Conservation (phyloP, 352 stramenopile genomes). For the Phytophthora melonis region DNA sequence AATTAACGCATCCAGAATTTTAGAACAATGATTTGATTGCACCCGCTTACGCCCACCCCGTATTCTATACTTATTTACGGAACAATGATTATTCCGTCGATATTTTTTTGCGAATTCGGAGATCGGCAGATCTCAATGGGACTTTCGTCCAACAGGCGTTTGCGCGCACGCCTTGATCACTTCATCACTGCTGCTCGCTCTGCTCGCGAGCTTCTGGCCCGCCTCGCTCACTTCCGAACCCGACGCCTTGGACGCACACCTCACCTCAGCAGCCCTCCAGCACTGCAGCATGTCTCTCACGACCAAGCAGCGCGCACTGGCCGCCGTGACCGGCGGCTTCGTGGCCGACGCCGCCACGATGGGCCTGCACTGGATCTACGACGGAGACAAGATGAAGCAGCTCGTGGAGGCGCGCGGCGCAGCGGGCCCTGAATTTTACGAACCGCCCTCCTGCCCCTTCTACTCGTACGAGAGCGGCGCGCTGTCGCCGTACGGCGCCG, state of each 20-base stretch:
- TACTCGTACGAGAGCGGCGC: conserved; percentile 66
- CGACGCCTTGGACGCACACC: conserved; percentile 3
- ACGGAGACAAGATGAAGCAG: conserved; percentile 53
- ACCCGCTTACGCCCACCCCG: neutral
- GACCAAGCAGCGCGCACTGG: conserved; percentile 54
- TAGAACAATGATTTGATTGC: no score
- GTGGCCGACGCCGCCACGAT: conserved; percentile 75
- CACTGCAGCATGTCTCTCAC: conserved; percentile 29
- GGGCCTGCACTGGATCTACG: conserved; percentile 85
- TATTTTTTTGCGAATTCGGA: neutral
- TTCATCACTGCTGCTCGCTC: conserved; percentile 1
- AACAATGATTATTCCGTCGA: neutral
- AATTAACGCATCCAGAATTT: no score
- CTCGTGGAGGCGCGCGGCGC: conserved; percentile 38
- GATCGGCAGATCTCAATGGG: neutral
- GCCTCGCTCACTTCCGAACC: conserved; percentile 22
- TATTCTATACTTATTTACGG: neutral
- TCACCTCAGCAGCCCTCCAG: neutral
- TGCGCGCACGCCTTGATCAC: neutral
- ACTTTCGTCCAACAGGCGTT: neutral
- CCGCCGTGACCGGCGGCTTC: conserved; percentile 60
- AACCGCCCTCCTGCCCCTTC: conserved; percentile 69
- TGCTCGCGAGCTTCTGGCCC: conserved; percentile 10
- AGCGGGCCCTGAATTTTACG: conserved; percentile 55
- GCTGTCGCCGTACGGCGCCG: conserved; percentile 71